Conservation (phyloP, 208 protist species). For the Leptomonas seymouri region DNA sequence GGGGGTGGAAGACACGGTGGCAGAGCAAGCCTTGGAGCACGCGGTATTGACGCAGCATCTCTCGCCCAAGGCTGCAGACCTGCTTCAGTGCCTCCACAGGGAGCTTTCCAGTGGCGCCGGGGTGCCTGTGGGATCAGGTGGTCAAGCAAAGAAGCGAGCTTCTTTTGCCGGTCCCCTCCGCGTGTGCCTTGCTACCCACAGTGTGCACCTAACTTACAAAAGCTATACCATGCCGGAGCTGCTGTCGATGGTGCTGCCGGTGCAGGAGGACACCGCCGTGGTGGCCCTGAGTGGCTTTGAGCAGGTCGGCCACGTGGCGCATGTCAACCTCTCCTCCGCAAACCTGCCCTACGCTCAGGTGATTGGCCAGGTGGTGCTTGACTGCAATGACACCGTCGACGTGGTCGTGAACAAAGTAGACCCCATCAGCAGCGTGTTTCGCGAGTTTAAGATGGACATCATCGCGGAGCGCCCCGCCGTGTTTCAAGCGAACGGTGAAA, state of each 20-base stretch:
- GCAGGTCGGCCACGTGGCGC: conserved; percentile 96
- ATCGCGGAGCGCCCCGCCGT: conserved; percentile 81
- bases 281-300: conserved; percentile 83
- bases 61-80: conserved; percentile 3
- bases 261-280: conserved; percentile 19
- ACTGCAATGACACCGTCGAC: conserved; percentile 93
- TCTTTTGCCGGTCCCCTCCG: conserved; percentile 4
- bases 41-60: conserved; percentile 9
- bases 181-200: conserved; percentile 40
- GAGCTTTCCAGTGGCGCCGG: neutral
- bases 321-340: conserved; percentile 95
- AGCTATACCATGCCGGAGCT: conserved; percentile 90
- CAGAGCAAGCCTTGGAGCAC: neutral
- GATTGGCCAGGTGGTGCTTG: conserved; percentile 96
- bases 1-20: neutral
- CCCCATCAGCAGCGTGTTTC: conserved; percentile 95
- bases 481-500: neutral
- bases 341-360: conserved; percentile 90
- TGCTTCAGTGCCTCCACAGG: conserved; percentile 22
- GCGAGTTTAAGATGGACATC: conserved; percentile 97
- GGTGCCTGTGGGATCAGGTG: neutral
- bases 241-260: conserved; percentile 47
- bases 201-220: conserved; percentile 52
- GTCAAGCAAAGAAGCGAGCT: neutral
- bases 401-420: conserved; percentile 98